A percentile compares a stretch with the other conserved stretches of the same genome.
Evolutionary conservation across 148 eudicot genomes (phyloP).

Genomic region (Suaeda aralocaspica): DNA sequence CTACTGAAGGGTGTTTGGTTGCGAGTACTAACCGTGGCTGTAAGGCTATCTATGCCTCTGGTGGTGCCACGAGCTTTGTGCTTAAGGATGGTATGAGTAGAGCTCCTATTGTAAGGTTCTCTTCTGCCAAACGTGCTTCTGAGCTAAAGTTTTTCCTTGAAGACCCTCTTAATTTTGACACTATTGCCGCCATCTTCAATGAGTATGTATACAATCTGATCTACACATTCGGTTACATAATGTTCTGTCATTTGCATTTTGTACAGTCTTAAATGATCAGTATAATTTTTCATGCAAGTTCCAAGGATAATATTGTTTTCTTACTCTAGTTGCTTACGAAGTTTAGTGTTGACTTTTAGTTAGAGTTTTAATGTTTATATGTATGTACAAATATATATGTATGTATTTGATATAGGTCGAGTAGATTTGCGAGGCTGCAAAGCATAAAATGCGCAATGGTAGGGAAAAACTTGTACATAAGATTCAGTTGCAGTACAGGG

Average conservation of each 20-base stretch:
- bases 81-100: slow-evolving; percentile 69
- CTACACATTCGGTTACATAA: too few species aligned
- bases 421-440: slow-evolving; percentile 74
- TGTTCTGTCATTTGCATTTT: too few species aligned
- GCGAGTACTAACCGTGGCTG: slow-evolving; percentile 81
- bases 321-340: too few species aligned
- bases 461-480: slow-evolving; percentile 71
- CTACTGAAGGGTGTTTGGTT: slow-evolving; percentile 71
- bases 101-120: slow-evolving; percentile 74
- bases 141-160: slow-evolving; percentile 66
- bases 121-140: slow-evolving; percentile 53
- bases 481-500: slow-evolving; percentile 76
- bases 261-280: too few species aligned
- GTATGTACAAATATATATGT: too few species aligned
- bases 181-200: slow-evolving; percentile 48
- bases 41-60: slow-evolving; percentile 57
- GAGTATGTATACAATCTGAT: slow-evolving; percentile 30
- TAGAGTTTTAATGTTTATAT: too few species aligned
- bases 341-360: background rate
- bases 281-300: too few species aligned
- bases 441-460: slow-evolving; percentile 61
- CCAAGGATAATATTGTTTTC: too few species aligned
- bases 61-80: slow-evolving; percentile 56
- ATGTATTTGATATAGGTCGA: slow-evolving; percentile 45
- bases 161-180: slow-evolving; percentile 53